Percentiles rank a stretch among this genome's conserved stretches.
Conservation (phyloP, 495 filamentous ascomycete species). For the Letharia lupina region DNA sequence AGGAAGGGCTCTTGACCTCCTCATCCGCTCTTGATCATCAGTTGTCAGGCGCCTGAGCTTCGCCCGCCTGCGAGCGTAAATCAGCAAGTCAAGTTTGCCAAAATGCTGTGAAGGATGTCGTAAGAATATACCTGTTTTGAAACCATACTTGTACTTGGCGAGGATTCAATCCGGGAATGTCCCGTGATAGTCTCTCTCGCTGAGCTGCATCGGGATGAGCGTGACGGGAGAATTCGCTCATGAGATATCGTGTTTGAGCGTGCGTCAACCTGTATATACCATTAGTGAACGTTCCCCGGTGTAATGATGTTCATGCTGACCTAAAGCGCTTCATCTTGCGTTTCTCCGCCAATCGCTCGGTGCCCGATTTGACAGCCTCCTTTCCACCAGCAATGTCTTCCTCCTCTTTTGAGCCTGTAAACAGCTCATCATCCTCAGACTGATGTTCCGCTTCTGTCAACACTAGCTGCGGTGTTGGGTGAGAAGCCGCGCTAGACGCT, state of each 20-base stretch:
- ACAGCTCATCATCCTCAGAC: slow-evolving; percentile 36
- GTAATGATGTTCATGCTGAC: slow-evolving; percentile 40
- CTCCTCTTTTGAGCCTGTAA: slow-evolving; percentile 33
- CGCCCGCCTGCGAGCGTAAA: slow-evolving; percentile 54
- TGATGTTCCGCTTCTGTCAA: slow-evolving; percentile 26
- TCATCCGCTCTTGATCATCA: slow-evolving; percentile 65
- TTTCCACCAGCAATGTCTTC: slow-evolving; percentile 47
- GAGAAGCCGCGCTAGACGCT: slow-evolving; percentile 1
- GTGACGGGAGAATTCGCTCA: slow-evolving; percentile 95
- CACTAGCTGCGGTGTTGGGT: neutral
- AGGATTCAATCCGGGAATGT: slow-evolving; percentile 88
- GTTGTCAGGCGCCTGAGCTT: slow-evolving; percentile 91
- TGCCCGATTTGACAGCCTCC: slow-evolving; percentile 51
- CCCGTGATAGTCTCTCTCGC: slow-evolving; percentile 77
- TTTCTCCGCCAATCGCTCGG: slow-evolving; percentile 67
- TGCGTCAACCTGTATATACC: slow-evolving; percentile 65
- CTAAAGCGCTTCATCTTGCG: slow-evolving; percentile 94
- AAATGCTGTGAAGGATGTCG: neutral
- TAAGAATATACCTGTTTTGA: slow-evolving; percentile 73
- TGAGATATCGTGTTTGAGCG: slow-evolving; percentile 90
- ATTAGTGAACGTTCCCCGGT: neutral
- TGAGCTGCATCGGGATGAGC: slow-evolving; percentile 93
- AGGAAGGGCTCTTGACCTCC: slow-evolving; percentile 13
- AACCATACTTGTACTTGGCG: slow-evolving; percentile 99
- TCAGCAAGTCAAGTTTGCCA: slow-evolving; percentile 23